Percentiles rank a stretch among this genome's conserved stretches.
Evolutionary conservation across 176 grass and related monocot genomes (phyloP).

Genomic region (Paspalum notatum): DNA sequence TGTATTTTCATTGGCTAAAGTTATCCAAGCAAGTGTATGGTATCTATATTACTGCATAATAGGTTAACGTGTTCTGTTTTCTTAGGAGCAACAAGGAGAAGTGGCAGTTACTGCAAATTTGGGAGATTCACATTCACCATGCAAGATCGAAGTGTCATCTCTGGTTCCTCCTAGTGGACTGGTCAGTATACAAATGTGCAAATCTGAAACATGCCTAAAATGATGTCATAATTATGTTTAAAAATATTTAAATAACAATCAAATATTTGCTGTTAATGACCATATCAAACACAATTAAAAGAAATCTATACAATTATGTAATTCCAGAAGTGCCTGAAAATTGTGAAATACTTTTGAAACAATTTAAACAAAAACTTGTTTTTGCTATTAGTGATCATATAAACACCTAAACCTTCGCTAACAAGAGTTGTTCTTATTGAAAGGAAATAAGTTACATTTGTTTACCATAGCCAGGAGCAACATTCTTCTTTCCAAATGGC

Average conservation of each 20-base stretch:
- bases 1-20: background rate
- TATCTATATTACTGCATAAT: conserved; percentile 20
- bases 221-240: background rate
- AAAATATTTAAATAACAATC: background rate
- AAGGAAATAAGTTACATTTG: conserved; percentile 26
- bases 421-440: background rate
- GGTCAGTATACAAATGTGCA: conserved; percentile 52
- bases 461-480: conserved; percentile 81
- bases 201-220: background rate
- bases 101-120: conserved; percentile 70
- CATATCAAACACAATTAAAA: conserved; percentile 1
- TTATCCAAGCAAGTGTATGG: background rate
- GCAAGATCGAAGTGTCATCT: conserved; percentile 85
- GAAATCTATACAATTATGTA: background rate
- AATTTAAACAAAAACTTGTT: background rate
- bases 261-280: background rate
- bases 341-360: conserved; percentile 4
- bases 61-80: conserved; percentile 37
- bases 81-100: conserved; percentile 80
- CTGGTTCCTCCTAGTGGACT: conserved; percentile 68
- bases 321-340: background rate
- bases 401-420: background rate
- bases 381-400: background rate
- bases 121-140: conserved; percentile 86
- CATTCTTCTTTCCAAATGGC: conserved; percentile 66